Percentiles rank a stretch among this genome's conserved stretches.
phyloP scores from a whole-genome alignment of 2,329 filamentous ascomycete genomes.

The Exophiala lecanii-corni region DNA sequence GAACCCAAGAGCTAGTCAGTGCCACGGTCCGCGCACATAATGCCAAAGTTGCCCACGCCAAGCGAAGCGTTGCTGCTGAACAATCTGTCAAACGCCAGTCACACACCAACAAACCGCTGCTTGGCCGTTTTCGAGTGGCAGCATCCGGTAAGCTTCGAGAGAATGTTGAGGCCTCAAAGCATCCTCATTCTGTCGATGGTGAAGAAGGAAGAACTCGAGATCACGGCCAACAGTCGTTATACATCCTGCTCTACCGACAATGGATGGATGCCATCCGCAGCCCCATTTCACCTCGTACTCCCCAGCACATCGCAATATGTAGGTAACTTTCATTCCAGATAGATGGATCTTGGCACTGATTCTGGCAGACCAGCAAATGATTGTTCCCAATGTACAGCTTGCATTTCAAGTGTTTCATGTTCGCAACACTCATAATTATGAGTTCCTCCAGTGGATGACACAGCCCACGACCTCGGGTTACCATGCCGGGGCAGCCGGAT shows the following conservation, averaged over 20 bases:
- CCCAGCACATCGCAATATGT: conserved; percentile 9
- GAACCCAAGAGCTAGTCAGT: conserved; percentile 1
- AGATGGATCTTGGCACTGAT: neutral
- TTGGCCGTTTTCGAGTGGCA: neutral
- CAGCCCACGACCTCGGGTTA: conserved; percentile 7
- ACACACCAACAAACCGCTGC: conserved; percentile 1
- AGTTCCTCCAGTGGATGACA: conserved; percentile 9
- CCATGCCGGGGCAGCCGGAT: conserved; percentile 6
- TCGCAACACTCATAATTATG: conserved; percentile 7
- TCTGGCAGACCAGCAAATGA: neutral
- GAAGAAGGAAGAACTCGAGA: neutral
- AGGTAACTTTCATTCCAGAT: neutral
- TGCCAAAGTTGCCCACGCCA: conserved; percentile 7
- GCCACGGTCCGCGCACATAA: conserved; percentile 4
- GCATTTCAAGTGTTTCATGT: conserved; percentile 9
- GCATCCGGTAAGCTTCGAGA: conserved; percentile 2
- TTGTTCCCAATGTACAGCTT: conserved; percentile 3
- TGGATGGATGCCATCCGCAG: conserved; percentile 6
- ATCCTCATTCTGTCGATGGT: conserved; percentile 2
- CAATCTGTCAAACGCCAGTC: neutral
- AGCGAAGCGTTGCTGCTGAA: neutral
- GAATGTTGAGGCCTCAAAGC: conserved; percentile 1
- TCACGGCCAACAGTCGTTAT: conserved; percentile 1
- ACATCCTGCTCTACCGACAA: conserved; percentile 2
- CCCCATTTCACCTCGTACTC: neutral